Percentiles rank a stretch among this genome's conserved stretches.
phyloP scores from a whole-genome alignment of 805 yeast genomes.

The Lipomyces orientalis region DNA sequence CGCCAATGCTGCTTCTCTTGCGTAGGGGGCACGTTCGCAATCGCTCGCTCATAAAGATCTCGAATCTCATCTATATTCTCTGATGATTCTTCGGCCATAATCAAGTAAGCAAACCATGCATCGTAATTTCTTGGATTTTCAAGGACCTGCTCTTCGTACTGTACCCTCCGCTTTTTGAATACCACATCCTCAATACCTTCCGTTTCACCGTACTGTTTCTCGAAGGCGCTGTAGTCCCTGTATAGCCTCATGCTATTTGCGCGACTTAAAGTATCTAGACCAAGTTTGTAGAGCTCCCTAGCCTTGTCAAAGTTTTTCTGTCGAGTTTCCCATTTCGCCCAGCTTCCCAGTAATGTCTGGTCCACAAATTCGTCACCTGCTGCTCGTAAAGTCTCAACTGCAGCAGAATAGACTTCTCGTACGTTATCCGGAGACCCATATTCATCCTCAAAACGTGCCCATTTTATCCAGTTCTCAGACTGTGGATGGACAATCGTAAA shows the following conservation, averaged over 20 bases:
- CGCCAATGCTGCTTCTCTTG: conserved; percentile 61
- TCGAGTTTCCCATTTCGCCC: conserved; percentile 75
- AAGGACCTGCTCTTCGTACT: conserved; percentile 57
- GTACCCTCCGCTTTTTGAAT: conserved; percentile 57
- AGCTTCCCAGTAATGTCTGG: conserved; percentile 52
- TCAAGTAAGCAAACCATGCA: conserved; percentile 80
- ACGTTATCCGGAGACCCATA: conserved; percentile 55
- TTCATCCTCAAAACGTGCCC: conserved; percentile 74
- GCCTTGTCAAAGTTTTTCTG: conserved; percentile 68
- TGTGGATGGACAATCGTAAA: conserved; percentile 61
- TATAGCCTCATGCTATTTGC: conserved; percentile 49
- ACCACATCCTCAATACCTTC: conserved; percentile 61
- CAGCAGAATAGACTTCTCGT: conserved; percentile 69
- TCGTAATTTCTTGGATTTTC: conserved; percentile 66
- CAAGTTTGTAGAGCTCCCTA: conserved; percentile 59
- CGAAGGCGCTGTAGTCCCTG: conserved; percentile 60
- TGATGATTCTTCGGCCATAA: conserved; percentile 53
- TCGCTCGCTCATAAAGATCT: conserved; percentile 54
- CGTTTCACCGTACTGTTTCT: conserved; percentile 65
- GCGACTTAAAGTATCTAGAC: conserved; percentile 54
- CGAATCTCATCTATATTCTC: conserved; percentile 44
- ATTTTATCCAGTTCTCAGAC: conserved; percentile 68
- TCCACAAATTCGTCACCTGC: conserved; percentile 44
- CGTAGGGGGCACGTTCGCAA: conserved; percentile 50
- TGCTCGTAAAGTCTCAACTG: conserved; percentile 58